A percentile compares a stretch with the other conserved stretches of the same genome.
Conservation (phyloP, 2,329 filamentous ascomycete genomes). For the Clarireedia monteithiana region DNA sequence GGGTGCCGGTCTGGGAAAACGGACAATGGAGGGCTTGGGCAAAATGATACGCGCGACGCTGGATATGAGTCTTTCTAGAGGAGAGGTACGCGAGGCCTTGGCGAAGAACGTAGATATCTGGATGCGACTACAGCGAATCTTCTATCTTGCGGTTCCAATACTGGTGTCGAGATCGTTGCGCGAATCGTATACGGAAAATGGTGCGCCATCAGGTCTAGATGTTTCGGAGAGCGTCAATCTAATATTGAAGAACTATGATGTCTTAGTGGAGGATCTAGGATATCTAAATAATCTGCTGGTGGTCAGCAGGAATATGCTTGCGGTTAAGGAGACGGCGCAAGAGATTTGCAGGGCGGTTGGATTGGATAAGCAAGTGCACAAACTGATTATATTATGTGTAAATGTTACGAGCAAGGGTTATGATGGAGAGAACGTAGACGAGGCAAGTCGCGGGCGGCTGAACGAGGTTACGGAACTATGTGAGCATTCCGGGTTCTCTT, state of each 20-base stretch:
- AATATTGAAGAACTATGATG: slow-evolving; percentile 54
- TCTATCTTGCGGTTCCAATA: slow-evolving; percentile 52
- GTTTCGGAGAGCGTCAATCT: slow-evolving; percentile 54
- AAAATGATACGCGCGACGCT: slow-evolving; percentile 53
- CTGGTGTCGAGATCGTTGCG: slow-evolving; percentile 53
- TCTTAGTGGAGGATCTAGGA: slow-evolving; percentile 53
- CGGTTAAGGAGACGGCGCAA: slow-evolving; percentile 57
- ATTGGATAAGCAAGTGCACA: slow-evolving; percentile 59
- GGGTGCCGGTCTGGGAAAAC: slow-evolving; percentile 46
- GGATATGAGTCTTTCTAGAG: slow-evolving; percentile 53
- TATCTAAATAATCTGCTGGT: slow-evolving; percentile 61
- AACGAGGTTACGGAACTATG: slow-evolving; percentile 58
- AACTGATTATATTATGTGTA: slow-evolving; percentile 57
- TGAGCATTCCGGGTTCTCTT: slow-evolving; percentile 30
- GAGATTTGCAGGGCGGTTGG: slow-evolving; percentile 57
- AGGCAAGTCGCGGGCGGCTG: slow-evolving; percentile 47
- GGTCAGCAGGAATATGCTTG: slow-evolving; percentile 56
- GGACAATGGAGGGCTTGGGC: slow-evolving; percentile 46
- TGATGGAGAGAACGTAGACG: slow-evolving; percentile 53
- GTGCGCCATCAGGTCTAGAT: slow-evolving; percentile 47
- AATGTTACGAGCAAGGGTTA: slow-evolving; percentile 62
- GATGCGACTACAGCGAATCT: slow-evolving; percentile 56
- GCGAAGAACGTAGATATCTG: slow-evolving; percentile 57
- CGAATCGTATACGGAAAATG: slow-evolving; percentile 43
- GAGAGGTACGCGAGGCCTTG: slow-evolving; percentile 51